Conservation (phyloP, 2,329 filamentous ascomycete species). For the Amauroascus niger region DNA sequence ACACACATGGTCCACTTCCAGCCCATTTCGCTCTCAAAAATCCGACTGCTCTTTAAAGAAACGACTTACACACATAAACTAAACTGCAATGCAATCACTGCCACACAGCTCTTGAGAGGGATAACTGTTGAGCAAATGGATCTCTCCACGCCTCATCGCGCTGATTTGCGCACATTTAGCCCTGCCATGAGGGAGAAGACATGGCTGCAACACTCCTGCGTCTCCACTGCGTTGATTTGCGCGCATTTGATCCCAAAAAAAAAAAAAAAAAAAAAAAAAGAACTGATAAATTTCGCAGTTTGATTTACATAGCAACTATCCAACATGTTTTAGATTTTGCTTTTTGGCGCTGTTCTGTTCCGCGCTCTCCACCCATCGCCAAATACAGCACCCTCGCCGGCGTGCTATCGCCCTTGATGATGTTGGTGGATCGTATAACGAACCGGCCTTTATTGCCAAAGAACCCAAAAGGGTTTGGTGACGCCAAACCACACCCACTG, state of each 20-base stretch:
- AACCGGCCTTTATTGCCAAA: not conserved
- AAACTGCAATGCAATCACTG: too few relatives aligned
- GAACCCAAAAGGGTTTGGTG: slow-evolving; percentile 1
- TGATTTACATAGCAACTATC: not conserved
- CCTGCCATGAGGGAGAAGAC: not conserved
- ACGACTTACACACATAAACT: too few relatives aligned
- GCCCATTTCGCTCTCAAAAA: too few relatives aligned
- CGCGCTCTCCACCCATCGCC: not conserved
- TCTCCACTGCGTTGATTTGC: not conserved
- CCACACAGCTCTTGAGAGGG: too few relatives aligned
- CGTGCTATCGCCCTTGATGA: not conserved
- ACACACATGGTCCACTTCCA: too few relatives aligned
- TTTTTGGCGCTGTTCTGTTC: not conserved
- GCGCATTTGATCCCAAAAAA: not conserved
- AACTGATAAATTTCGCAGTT: not conserved
- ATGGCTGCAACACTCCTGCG: not conserved
- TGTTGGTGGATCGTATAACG: not conserved
- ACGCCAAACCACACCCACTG: slow-evolving; percentile 3
- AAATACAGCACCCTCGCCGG: not conserved
- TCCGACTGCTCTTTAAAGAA: too few relatives aligned
- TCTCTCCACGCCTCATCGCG: not conserved
- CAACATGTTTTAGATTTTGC: not conserved
- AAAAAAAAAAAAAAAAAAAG: too few relatives aligned
- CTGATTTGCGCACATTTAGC: not conserved
- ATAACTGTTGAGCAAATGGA: too few relatives aligned